Conservation (phyloP, 495 filamentous ascomycete genomes). For the Delitschia confertaspora region DNA sequence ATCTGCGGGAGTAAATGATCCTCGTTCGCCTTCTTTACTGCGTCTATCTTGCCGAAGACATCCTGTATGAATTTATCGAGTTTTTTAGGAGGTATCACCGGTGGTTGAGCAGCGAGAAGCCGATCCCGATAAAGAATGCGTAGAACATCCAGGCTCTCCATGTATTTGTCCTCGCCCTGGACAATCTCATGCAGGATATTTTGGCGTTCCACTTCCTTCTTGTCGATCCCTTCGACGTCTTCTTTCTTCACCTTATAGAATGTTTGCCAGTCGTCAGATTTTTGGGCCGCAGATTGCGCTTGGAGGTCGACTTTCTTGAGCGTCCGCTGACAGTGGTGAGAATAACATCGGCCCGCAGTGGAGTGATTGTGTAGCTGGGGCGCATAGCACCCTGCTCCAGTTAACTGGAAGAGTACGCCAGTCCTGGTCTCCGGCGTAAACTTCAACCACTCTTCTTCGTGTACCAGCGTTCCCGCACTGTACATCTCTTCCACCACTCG, state of each 20-base stretch:
- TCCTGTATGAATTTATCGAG: constrained; percentile 67
- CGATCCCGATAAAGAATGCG: constrained; percentile 79
- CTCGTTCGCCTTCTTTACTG: constrained; percentile 84
- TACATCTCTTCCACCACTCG: constrained; percentile 78
- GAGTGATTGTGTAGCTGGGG: constrained; percentile 69
- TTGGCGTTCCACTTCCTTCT: constrained; percentile 87
- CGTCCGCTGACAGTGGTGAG: constrained; percentile 86
- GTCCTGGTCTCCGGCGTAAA: constrained; percentile 66
- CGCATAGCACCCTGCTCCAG: constrained; percentile 86
- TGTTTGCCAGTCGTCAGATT: constrained; percentile 76
- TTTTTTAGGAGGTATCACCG: constrained; percentile 67
- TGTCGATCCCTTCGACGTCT: constrained; percentile 53
- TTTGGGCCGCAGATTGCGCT: constrained; percentile 56
- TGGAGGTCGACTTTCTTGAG: constrained; percentile 86
- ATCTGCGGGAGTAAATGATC: constrained; percentile 90
- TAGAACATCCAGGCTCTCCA: constrained; percentile 77
- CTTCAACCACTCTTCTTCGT: constrained; percentile 97
- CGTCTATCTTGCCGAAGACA: constrained; percentile 86
- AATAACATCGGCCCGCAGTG: constrained; percentile 75
- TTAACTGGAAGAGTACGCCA: constrained; percentile 88
- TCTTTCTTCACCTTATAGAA: constrained; percentile 84
- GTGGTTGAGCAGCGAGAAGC: constrained; percentile 61
- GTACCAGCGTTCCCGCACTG: constrained; percentile 63
- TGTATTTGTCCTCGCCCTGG: constrained; percentile 82
- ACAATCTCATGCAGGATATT: constrained; percentile 96